These are phyloP conservation scores for Ophiosphaerella korrae DNA, from an alignment of 2,329 filamentous ascomycete genomes.

Conservation along the genomic window DNA sequence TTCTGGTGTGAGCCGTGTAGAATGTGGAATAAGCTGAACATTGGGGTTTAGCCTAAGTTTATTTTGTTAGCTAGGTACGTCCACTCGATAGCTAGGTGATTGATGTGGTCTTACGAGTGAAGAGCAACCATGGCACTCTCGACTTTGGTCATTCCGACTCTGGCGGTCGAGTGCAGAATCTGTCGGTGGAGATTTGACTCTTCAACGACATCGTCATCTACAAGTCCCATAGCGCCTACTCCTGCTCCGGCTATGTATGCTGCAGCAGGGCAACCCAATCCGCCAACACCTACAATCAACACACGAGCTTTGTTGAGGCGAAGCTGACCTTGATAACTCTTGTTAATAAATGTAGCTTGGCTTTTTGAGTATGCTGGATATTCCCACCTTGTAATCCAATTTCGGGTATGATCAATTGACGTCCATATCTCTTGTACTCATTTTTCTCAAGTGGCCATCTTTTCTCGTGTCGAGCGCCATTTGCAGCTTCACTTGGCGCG, in stretches of 20 bases:
- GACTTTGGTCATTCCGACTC: conserved; percentile 78
- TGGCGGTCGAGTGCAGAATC: conserved; percentile 74
- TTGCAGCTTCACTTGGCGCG: conserved; percentile 1
- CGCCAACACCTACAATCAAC: conserved; percentile 84
- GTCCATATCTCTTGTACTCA: conserved; percentile 85
- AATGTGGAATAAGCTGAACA: conserved; percentile 67
- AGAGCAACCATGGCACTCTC: conserved; percentile 65
- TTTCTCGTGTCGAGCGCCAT: conserved; percentile 10
- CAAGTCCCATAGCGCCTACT: conserved; percentile 78
- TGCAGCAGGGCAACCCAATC: conserved; percentile 88
- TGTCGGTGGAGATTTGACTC: conserved; percentile 91
- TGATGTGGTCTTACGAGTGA: conserved; percentile 46
- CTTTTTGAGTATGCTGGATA: not conserved
- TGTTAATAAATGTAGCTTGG: not conserved
- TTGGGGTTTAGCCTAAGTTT: conserved; percentile 70
- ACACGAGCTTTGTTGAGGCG: conserved; percentile 72
- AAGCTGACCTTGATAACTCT: conserved; percentile 68
- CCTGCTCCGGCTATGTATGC: conserved; percentile 92
- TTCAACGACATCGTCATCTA: conserved; percentile 89
- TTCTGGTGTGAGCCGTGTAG: conserved; percentile 67
- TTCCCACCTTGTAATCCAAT: conserved; percentile 73
- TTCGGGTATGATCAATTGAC: conserved; percentile 86
- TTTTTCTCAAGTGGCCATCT: conserved; percentile 71
- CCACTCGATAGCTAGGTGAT: not conserved
- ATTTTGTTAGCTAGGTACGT: conserved; percentile 10